Base-by-base conservation (phyloP, 108 stramenopile genomes). In the Bacterosira constricta region DNA sequence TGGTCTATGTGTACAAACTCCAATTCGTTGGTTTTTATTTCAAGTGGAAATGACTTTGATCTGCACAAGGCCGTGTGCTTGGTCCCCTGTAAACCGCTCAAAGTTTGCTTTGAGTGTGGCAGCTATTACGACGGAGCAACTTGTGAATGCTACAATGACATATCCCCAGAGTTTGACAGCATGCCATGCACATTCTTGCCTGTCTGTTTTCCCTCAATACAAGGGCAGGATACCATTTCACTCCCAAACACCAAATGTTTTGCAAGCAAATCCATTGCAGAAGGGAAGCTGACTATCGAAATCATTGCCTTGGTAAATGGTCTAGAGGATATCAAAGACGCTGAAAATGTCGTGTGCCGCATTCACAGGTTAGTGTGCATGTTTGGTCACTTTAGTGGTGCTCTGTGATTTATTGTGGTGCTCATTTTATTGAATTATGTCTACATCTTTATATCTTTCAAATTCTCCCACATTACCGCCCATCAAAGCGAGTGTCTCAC, bases 401-500 rank as follows among this genome's bases (percentile, higher is more conserved):
- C n/a, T n/a, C n/a, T n/a, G n/a, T n/a, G n/a, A n/a, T n/a, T n/a
- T n/a, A n/a, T n/a, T n/a, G n/a, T n/a, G n/a, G n/a, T n/a, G n/a
- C n/a, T n/a, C n/a, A n/a, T n/a, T n/a, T n/a, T n/a, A n/a, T n/a
- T n/a, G n/a, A n/a, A n/a, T n/a, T n/a, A n/a, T n/a, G n/a, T n/a
- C n/a, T n/a, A n/a, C n/a, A n/a, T n/a, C n/a, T n/a, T n/a, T n/a
- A n/a, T n/a, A n/a, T n/a, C n/a, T n/a, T n/a, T n/a, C n/a, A n/a
- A n/a, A n/a, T n/a, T n/a, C n/a, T n/a, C n/a, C n/a, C n/a, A n/a
- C n/a, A n/a, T n/a, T n/a, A n/a, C n/a, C n/a, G n/a, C n/a, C n/a
- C n/a, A n/a, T n/a, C 66, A 67, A 30, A 67, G 66, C 31, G 66
- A 67, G 36, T 67, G 52, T 44, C 53, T 67, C 38, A 67, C 51